Evolutionary conservation across 106 monocot genomes (phyloP), one percentile per base, ranked within the genome.

Genomic region (Platanthera zijinensis): DNA sequence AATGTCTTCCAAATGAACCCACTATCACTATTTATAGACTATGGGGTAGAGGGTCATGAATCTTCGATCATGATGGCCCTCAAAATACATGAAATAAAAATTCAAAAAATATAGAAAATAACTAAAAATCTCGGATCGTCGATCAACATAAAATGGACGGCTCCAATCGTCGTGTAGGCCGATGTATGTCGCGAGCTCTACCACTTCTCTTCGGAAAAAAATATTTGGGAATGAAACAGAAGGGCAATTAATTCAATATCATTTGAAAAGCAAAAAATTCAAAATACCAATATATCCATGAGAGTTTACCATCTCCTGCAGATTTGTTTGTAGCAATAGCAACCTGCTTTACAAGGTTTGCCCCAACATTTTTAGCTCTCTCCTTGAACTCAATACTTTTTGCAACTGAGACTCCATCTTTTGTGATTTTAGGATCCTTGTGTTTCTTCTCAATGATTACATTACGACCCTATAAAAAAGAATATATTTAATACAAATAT

Each of bases 381-480:
- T 90, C 90, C 77, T 84, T 82, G 69, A 94, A 90, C 68, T 93
- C 88, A 6, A 93, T 84, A 56, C 86, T 93, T 82, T 86, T 88
- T 46, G 93, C 93, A 84, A 94, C 90, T 10, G 90, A 85, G 7
- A 94, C 93, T 45, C 93, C 93, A 82, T 94, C 93, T 83, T 94
- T 94, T 49, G 93, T 94, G 39, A 94, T 77, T 82, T 85, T 86
- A 61, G 90, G 86, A 76, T 77, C 82, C 78, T 81, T 81, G 18
- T 47, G 75, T 21, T 73, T 84, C 76, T 74, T 86, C 79, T 90
- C 88, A 72, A 94, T 90, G 69, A 94, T 81, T 17, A 94, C 93
- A 82, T 78, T 90, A 13, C 90, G 88, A 3, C 93, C 93, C 93
- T 94, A 57, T 30, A 78, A 46, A 13, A 19, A 5, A 73, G 50